Percentiles rank a stretch among this genome's conserved stretches.
These are phyloP conservation scores for Spergularia marina DNA, from an alignment of 148 eudicot species.

Conservation along the genomic window DNA sequence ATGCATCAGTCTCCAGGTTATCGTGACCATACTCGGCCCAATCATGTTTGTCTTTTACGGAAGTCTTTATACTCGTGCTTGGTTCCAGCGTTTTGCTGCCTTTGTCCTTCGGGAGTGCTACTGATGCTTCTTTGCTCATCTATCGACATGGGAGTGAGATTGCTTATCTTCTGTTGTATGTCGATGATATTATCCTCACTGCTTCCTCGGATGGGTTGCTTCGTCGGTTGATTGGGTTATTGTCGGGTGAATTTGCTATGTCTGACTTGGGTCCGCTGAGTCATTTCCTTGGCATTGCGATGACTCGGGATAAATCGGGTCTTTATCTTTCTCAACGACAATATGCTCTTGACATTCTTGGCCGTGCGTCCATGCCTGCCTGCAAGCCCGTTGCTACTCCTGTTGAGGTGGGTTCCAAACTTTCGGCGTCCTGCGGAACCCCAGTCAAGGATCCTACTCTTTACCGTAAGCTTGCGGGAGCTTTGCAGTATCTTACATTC, in stretches of 20 bases:
- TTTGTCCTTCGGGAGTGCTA: not conserved
- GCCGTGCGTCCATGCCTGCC: not conserved
- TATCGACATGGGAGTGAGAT: too few relatives aligned
- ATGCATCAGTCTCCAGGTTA: slow-evolving; percentile 7
- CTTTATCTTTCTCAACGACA: not conserved
- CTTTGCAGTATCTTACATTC: slow-evolving; percentile 13
- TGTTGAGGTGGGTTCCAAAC: not conserved
- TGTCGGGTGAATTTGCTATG: not conserved
- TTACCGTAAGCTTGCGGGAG: not conserved
- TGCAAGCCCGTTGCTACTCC: not conserved
- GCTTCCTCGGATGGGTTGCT: not conserved
- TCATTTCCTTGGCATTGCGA: slow-evolving; percentile 1
- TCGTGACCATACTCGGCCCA: not conserved
- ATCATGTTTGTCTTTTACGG: not conserved
- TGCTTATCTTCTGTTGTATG: too few relatives aligned
- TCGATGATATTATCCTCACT: not conserved
- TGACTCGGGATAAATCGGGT: not conserved
- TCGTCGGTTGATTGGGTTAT: not conserved
- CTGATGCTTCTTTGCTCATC: too few relatives aligned
- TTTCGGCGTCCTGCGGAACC: not conserved
- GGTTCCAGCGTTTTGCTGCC: not conserved
- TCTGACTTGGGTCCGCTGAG: not conserved
- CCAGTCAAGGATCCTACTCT: not conserved
- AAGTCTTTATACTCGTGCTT: not conserved
- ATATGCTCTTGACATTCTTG: not conserved